These are phyloP conservation scores for Globisporangium mamillatum DNA, from an alignment of 352 stramenopile species.

Conservation along the genomic window DNA sequence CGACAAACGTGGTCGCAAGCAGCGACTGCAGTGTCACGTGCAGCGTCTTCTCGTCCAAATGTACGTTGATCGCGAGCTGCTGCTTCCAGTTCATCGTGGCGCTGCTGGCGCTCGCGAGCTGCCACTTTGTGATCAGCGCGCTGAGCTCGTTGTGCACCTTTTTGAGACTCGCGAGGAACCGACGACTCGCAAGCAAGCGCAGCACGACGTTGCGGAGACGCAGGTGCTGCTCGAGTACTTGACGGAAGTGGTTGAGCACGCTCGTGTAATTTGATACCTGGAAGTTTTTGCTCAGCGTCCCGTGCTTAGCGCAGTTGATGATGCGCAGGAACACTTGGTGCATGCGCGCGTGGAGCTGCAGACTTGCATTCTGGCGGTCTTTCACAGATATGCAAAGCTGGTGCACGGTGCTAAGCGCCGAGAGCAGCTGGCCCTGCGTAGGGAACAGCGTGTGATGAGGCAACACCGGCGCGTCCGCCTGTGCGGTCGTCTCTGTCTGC, in stretches of 20 bases:
- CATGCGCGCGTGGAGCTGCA: conserved; percentile 46
- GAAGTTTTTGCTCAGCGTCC: conserved; percentile 23
- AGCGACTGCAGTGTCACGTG: conserved; percentile 53
- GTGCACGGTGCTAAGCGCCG: conserved; percentile 35
- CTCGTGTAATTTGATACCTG: conserved; percentile 33
- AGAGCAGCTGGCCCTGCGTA: conserved; percentile 33
- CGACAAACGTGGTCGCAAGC: conserved; percentile 50
- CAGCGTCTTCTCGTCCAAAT: conserved; percentile 56
- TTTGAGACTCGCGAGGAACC: conserved; percentile 36
- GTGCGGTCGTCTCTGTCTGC: neutral
- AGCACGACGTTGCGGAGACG: conserved; percentile 34
- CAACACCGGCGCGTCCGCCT: neutral
- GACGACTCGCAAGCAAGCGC: conserved; percentile 37
- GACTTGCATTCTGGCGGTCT: conserved; percentile 37
- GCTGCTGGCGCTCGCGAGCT: conserved; percentile 28
- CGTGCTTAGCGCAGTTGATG: conserved; percentile 27
- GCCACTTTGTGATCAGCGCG: conserved; percentile 26
- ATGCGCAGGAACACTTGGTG: conserved; percentile 51
- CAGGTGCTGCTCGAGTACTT: conserved; percentile 39
- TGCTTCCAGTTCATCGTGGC: conserved; percentile 41
- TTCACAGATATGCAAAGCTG: conserved; percentile 40
- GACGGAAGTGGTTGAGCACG: conserved; percentile 47
- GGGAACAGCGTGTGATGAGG: conserved; percentile 22
- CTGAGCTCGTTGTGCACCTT: conserved; percentile 44
- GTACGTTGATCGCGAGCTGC: conserved; percentile 44